Conservation (phyloP, 140 eudicot species). For the Oenanthe javanica region DNA sequence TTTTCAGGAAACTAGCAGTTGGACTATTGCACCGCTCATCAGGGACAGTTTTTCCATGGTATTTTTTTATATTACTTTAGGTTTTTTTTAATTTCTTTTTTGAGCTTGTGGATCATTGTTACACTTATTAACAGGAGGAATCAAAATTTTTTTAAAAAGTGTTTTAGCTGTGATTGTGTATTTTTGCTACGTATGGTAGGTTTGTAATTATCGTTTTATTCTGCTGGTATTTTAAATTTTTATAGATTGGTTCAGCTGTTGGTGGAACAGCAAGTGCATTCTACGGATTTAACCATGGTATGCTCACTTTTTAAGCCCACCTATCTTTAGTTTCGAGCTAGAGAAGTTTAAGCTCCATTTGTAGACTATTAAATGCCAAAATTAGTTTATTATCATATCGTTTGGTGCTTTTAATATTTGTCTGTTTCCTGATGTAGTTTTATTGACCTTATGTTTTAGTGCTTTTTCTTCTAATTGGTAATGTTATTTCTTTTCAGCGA, state of each 20-base stretch:
- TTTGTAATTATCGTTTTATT: neutral
- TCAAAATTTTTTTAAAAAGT: too few relatives aligned
- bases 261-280: slow-evolving; percentile 85
- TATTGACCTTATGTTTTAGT: neutral
- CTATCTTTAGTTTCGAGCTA: neutral
- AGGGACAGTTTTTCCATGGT: slow-evolving; percentile 95
- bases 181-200: neutral
- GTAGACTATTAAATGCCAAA: neutral
- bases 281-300: slow-evolving; percentile 80
- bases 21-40: slow-evolving; percentile 85
- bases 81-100: neutral
- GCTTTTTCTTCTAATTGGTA: neutral
- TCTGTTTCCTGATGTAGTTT: neutral
- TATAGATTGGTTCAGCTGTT: slow-evolving; percentile 91
- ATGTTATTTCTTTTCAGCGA: slow-evolving; percentile 36
- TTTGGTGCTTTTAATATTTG: neutral
- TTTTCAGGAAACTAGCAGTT: slow-evolving; percentile 72
- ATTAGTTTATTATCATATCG: neutral
- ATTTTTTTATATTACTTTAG: neutral
- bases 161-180: too few relatives aligned
- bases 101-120: neutral
- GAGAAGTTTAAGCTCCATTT: neutral
- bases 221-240: neutral
- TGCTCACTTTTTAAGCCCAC: neutral
- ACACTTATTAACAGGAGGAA: too few relatives aligned